Evolutionary conservation across 495 filamentous ascomycete species (phyloP), one percentile per base, ranked within the genome.

Genomic region (Echria macrotheca): DNA sequence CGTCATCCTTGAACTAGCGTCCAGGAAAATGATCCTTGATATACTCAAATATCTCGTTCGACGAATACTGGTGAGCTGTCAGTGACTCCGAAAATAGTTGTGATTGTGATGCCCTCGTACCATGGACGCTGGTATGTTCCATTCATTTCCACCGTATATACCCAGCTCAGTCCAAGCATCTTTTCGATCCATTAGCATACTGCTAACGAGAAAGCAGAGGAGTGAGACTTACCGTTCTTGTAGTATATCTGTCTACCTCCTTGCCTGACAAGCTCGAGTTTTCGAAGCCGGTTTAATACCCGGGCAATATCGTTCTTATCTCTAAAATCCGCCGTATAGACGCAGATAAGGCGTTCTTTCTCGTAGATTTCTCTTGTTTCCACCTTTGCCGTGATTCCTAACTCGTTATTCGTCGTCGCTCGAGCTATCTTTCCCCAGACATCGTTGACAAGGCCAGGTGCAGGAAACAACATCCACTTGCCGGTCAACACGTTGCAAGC

Each of bases 381-480:
- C 9, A 89, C 84, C 61, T 91, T 94, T 4, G 86, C 83, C 8
- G 50, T 69, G 19, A 78, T 71, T 0, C 87, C 87, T 3, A 94
- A 71, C 40, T 83, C 74, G 32, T 83, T 81, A 14, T 75, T 66
- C 12, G 74, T 72, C 17, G 84, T 83, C 0, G 78, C 86, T 12
- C 66, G 70, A 4, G 79, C 84, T 2, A 95, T 66, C 14, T 65
- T 66, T 2, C 55, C 66, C 89, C 89, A 95, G 10, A 72, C 51
- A 3, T 67, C 60, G 58, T 89, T 78, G 9, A 89, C 76, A n/a
- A 75, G 56, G 2, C 70, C 64, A 5, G 63, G 49, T 3, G 65
- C 55, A 1, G 79, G 77, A 57, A 89, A 90, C n/a, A 95, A 55
- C 85, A 95, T 87, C 89, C 89, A 94, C 74, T 63, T 65, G 12